These are phyloP conservation scores for Stemphylium lycopersici DNA, from an alignment of 2,329 filamentous ascomycete genomes.

Conservation along the genomic window DNA sequence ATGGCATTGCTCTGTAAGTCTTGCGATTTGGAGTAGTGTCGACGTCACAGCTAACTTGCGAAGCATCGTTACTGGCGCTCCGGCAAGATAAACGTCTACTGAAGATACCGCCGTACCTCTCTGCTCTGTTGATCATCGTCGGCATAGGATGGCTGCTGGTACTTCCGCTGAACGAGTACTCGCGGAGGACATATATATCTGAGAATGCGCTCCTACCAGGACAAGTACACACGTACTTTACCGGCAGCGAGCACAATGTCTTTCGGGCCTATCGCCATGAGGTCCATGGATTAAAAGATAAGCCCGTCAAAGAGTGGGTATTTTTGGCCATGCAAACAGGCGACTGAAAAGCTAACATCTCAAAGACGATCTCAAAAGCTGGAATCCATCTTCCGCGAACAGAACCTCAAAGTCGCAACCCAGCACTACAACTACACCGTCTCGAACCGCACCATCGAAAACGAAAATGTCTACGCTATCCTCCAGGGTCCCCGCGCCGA, in stretches of 20 bases:
- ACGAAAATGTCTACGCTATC: constrained; percentile 92
- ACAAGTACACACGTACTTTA: constrained; percentile 97
- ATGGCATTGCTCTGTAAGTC: constrained; percentile 48
- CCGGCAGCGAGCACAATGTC: constrained; percentile 93
- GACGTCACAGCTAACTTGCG: constrained; percentile 21
- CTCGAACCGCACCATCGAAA: constrained; percentile 73
- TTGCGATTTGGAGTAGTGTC: not conserved
- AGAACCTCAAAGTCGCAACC: constrained; percentile 84
- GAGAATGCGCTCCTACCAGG: constrained; percentile 95
- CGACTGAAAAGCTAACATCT: constrained; percentile 33
- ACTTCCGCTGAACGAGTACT: constrained; percentile 88
- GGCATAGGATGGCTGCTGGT: constrained; percentile 90
- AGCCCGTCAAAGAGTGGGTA: constrained; percentile 47
- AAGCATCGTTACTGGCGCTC: constrained; percentile 68
- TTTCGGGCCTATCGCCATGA: constrained; percentile 90
- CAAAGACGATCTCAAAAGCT: constrained; percentile 69
- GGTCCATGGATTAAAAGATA: constrained; percentile 66
- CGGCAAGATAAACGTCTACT: constrained; percentile 82
- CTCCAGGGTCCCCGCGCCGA: constrained; percentile 93
- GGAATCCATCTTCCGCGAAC: constrained; percentile 74
- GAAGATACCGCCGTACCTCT: constrained; percentile 85
- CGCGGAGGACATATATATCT: constrained; percentile 90
- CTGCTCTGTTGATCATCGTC: constrained; percentile 80
- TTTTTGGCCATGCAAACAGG: not conserved
- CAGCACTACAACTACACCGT: constrained; percentile 88